These are phyloP conservation scores for Teratosphaeria nubilosa DNA, from an alignment of 2,329 filamentous ascomycete species.

Conservation along the genomic window DNA sequence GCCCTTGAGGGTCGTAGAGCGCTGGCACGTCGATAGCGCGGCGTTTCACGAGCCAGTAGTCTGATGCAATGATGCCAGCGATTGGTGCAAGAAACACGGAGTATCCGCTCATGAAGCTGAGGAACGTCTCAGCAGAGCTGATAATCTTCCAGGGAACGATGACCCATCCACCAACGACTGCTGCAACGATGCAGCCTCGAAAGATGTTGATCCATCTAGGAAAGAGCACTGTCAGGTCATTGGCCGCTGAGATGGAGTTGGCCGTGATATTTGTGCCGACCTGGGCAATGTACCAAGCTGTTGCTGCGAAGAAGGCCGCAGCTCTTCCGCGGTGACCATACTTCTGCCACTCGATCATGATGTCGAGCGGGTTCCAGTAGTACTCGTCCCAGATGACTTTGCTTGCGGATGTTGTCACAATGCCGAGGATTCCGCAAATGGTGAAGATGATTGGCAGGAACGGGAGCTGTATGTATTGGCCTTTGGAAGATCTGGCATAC, in stretches of 20 bases:
- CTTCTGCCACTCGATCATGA: slow-evolving; percentile 26
- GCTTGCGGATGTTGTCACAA: slow-evolving; percentile 47
- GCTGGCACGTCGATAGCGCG: slow-evolving; percentile 35
- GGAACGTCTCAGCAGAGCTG: slow-evolving; percentile 3
- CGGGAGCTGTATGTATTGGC: slow-evolving; percentile 16
- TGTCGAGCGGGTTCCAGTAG: slow-evolving; percentile 23
- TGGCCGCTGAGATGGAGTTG: slow-evolving; percentile 5
- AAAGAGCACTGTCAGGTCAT: slow-evolving; percentile 4
- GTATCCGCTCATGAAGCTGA: slow-evolving; percentile 36
- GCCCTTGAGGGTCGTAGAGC: slow-evolving; percentile 36
- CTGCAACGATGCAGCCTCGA: slow-evolving; percentile 3
- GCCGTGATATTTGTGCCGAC: slow-evolving; percentile 7
- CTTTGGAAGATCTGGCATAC: not conserved
- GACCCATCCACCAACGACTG: slow-evolving; percentile 4
- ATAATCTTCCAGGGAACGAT: slow-evolving; percentile 8
- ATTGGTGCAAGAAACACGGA: slow-evolving; percentile 55
- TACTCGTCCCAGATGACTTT: slow-evolving; percentile 36
- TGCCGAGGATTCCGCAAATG: slow-evolving; percentile 40
- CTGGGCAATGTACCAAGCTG: slow-evolving; percentile 42
- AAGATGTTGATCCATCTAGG: slow-evolving; percentile 5
- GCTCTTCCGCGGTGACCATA: slow-evolving; percentile 11
- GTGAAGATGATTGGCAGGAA: slow-evolving; percentile 34
- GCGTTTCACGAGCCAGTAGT: slow-evolving; percentile 46
- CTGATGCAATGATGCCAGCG: slow-evolving; percentile 42
- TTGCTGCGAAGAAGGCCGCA: slow-evolving; percentile 9